phyloP scores from a whole-genome alignment of 2,329 filamentous ascomycete species.

The Alternaria metachromatica region DNA sequence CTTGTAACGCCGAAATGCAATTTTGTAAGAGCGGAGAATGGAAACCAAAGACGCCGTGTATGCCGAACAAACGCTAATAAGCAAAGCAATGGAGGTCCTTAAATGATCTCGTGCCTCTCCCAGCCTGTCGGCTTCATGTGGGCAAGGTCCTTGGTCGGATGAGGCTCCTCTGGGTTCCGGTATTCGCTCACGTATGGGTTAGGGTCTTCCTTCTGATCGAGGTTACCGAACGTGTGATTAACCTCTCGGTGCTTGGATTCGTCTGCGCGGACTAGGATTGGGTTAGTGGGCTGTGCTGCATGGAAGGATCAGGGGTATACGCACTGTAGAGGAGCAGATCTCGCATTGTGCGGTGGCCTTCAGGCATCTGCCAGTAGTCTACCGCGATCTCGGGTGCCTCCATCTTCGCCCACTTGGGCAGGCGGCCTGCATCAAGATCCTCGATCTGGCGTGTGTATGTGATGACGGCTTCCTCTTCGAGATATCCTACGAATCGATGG shows the following conservation, averaged over 20 bases:
- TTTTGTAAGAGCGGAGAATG: constrained; percentile 14
- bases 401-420: constrained; percentile 83
- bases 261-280: constrained; percentile 42
- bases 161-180: constrained; percentile 70
- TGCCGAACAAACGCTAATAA: background rate
- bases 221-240: constrained; percentile 91
- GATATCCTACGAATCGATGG: constrained; percentile 94
- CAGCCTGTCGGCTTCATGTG: constrained; percentile 75
- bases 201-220: constrained; percentile 83
- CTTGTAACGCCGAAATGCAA: constrained; percentile 12
- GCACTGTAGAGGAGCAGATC: constrained; percentile 85
- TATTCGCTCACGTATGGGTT: constrained; percentile 91
- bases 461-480: constrained; percentile 95
- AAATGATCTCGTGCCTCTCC: constrained; percentile 72
- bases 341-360: constrained; percentile 80
- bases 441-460: constrained; percentile 90
- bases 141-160: constrained; percentile 72
- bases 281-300: constrained; percentile 10
- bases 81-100: constrained; percentile 3
- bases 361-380: constrained; percentile 93
- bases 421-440: constrained; percentile 82
- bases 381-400: constrained; percentile 86
- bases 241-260: constrained; percentile 77
- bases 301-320: constrained; percentile 40
- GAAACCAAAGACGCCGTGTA: background rate